Conservation (phyloP, 345 rosid genomes). For the Salix viminalis region DNA sequence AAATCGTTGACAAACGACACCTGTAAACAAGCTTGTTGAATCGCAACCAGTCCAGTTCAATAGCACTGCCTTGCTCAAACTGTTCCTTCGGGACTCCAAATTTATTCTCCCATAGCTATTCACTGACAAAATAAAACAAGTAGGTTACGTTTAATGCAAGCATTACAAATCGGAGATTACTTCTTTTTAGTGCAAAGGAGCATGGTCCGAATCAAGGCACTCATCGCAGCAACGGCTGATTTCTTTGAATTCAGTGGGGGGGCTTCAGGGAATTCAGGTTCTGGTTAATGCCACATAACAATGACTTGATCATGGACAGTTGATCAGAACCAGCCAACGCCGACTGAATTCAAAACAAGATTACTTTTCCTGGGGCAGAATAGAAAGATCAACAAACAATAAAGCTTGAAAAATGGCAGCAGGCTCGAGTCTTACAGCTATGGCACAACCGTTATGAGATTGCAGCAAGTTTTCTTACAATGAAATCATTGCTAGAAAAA, state of each 20-base stretch:
- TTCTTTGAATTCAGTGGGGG: too few relatives aligned
- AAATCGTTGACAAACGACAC: too few relatives aligned
- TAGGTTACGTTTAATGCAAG: neutral
- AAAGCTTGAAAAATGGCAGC: constrained; percentile 9
- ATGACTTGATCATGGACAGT: neutral
- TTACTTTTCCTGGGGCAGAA: neutral
- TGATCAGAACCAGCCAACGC: neutral
- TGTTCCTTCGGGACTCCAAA: too few relatives aligned
- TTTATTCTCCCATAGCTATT: neutral
- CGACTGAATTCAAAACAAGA: neutral
- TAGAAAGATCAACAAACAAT: neutral
- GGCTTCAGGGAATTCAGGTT: neutral
- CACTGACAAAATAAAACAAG: neutral
- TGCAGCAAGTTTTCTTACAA: neutral
- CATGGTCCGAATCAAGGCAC: neutral
- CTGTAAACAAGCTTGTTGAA: too few relatives aligned
- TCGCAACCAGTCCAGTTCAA: too few relatives aligned
- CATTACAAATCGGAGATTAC: neutral
- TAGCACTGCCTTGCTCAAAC: too few relatives aligned
- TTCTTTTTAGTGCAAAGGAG: neutral
- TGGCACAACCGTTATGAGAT: neutral
- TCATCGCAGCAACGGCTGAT: too few relatives aligned
- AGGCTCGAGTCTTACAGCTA: neutral
- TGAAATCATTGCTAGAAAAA: neutral
- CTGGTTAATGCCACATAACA: neutral